Evolutionary conservation across 2,329 filamentous ascomycete genomes (phyloP).

Genomic region (Nectriaceae sp.): DNA sequence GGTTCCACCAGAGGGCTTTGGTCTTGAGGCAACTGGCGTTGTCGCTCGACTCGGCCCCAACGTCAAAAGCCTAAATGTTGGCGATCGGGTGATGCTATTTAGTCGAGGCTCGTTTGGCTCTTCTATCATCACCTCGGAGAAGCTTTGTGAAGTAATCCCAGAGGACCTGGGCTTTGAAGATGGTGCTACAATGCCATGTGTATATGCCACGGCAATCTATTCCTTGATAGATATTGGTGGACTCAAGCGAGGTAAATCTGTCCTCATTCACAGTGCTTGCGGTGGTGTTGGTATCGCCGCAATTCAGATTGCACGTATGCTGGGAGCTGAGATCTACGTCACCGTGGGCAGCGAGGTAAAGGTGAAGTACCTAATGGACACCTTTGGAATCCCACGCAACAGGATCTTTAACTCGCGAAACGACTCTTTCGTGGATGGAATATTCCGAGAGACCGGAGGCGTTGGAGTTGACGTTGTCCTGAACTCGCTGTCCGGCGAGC

Average conservation of each 20-base stretch:
- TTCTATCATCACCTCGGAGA: conserved; percentile 1
- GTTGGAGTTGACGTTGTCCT: conserved; percentile 34
- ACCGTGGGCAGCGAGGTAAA: conserved; percentile 35
- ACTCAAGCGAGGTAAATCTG: conserved; percentile 22
- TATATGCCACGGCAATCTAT: conserved; percentile 28
- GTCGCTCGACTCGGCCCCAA: conserved; percentile 18
- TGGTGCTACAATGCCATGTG: conserved; percentile 19
- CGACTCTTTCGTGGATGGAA: conserved; percentile 23
- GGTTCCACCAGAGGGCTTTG: conserved; percentile 3
- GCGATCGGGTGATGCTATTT: conserved; percentile 22
- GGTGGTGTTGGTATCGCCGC: conserved; percentile 32
- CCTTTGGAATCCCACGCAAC: conserved; percentile 12
- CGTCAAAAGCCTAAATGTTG: conserved; percentile 9
- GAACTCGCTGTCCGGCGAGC: conserved; percentile 32
- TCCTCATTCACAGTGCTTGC: conserved; percentile 34
- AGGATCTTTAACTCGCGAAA: conserved; percentile 33
- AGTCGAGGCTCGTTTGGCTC: conserved; percentile 2
- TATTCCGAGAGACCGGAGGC: conserved; percentile 24
- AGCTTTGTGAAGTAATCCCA: conserved; percentile 30
- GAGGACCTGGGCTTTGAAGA: conserved; percentile 34
- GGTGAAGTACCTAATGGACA: conserved; percentile 23
- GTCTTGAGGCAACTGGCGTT: conserved; percentile 24
- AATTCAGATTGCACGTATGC: conserved; percentile 24
- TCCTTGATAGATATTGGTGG: conserved; percentile 20
- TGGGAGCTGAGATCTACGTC: conserved; percentile 21